Base-by-base conservation (phyloP, 495 filamentous ascomycete genomes). In the Tetracladium marchalianum region DNA sequence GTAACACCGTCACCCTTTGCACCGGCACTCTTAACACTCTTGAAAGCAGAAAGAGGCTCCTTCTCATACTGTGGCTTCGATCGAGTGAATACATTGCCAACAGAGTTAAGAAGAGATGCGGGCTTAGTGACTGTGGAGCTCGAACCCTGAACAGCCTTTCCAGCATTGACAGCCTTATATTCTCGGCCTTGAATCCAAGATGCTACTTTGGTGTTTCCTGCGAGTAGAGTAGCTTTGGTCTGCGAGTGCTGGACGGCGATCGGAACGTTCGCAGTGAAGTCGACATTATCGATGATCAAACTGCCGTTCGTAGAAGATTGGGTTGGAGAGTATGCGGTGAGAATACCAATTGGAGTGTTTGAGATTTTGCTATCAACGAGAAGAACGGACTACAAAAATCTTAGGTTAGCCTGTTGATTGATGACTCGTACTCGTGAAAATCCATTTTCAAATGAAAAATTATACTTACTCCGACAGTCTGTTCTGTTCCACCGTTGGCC, bases 221-320 rank as follows among this genome's bases (percentile, higher is more conserved):
- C 62, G 13, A 94, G 69, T 44, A 95, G 76, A 4, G 66, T 73
- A 12, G 66, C 67, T 12, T 74, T 74, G 31, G 70, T 66, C 2
- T 65, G 49, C 19, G 67, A 63, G 31, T 70, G 68, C 10, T 87
- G 76, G 11, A 78, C 68, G 11, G 72, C 78, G 15, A 66, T 59
- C 1, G 62, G 56, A 15, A 77, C 67, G 35, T 71, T 65, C 24
- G 62, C 51, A 7, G 66, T 63, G 59, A 95, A 82, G 54, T 87
- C 83, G 27, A 93, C 85, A 50, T 97, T 95, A 58, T 95, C 87
- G 12, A 97, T 61, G 37, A 95, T 68, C 17, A 94, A 69, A 8
- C 82, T 87, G 44, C 82, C 85, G 56, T 84, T 89, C 48, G 84
- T 81, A 35, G 72, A 59, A 11, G 81, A 73, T 18, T 72, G 68